Base-by-base conservation (phyloP, 768 basidiomycete species). In the Trametes cingulata region DNA sequence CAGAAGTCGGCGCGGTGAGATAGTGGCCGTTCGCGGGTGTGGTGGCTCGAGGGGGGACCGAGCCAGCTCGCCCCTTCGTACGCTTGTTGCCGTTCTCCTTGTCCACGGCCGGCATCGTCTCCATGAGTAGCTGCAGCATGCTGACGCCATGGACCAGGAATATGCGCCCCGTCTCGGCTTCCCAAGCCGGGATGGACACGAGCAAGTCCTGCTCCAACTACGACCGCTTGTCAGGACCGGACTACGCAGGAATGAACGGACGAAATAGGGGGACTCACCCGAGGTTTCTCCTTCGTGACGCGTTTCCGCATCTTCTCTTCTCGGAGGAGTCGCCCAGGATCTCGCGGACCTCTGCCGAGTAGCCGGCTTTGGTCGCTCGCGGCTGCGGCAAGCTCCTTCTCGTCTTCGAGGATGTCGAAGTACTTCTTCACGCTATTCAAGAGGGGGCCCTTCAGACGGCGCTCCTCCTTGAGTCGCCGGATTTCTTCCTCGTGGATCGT, bases 241-340 rank as follows among this genome's bases (percentile, higher is more conserved):
- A 15, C 45, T 43, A 43, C 39, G 22, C 52, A 46, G 29, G 42
- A 40, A 60, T 35, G n/a, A n/a, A 14, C n/a, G 40, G 29, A 17
- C 14, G 24, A 37, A 19, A 37, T 10, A n/a, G 10, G 13, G 19
- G 42, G 15, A 76, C 87, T 63, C 70, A 97, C 96, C 70, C 90
- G 83, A 25, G 96, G 96, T 69, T 97, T 98, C 76, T 96, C 90
- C 71, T 92, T 91, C 57, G 81, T 81, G 14, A 99, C 94, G 27
- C 95, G 81, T 73, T 98, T 98, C 54, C 96, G 82, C 88, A 96
- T 93, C 81, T 97, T 97, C 78, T 98, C 96, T 74, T 99, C 96
- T 60, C 93, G 82, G 52, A 98, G 75, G 36, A 99, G 74, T 19
- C 93, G 79, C 6, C 93, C 93, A 6, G 93, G 90, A 77, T 94